phyloP scores from a whole-genome alignment of 495 filamentous ascomycete genomes.

The Penicillium cosmopolitanum region DNA sequence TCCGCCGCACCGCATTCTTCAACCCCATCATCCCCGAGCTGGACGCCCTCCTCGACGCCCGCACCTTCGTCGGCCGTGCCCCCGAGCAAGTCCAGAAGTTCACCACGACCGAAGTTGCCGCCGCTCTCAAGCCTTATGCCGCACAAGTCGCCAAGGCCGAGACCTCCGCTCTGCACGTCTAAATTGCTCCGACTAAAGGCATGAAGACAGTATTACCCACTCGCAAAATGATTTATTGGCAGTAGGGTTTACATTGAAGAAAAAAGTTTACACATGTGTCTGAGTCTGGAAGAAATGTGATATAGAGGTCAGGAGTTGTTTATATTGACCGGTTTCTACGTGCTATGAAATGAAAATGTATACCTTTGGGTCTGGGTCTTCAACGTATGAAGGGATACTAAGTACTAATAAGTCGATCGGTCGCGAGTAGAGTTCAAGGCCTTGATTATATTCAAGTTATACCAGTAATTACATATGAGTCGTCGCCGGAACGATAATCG shows the following conservation, averaged over 20 bases:
- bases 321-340: constrained; percentile 18
- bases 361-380: constrained; percentile 6
- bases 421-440: too few relatives aligned
- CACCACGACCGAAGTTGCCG: constrained; percentile 55
- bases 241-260: not conserved
- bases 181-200: constrained; percentile 13
- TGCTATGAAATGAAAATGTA: constrained; percentile 25
- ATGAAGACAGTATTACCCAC: not conserved
- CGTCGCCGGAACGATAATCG: too few relatives aligned
- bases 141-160: constrained; percentile 43
- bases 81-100: constrained; percentile 62
- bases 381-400: too few relatives aligned
- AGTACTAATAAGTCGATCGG: too few relatives aligned
- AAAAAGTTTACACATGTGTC: not conserved
- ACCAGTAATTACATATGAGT: too few relatives aligned
- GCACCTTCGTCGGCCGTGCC: constrained; percentile 68
- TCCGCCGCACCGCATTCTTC: constrained; percentile 78
- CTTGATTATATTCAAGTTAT: too few relatives aligned
- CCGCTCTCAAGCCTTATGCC: constrained; percentile 56
- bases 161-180: constrained; percentile 58
- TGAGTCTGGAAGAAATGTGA: not conserved
- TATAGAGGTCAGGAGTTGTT: constrained; percentile 18
- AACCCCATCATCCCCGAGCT: constrained; percentile 76
- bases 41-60: constrained; percentile 70
- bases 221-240: too few relatives aligned